Evolutionary conservation across 2,329 filamentous ascomycete genomes (phyloP).

Genomic region (Bretziella fagacearum): DNA sequence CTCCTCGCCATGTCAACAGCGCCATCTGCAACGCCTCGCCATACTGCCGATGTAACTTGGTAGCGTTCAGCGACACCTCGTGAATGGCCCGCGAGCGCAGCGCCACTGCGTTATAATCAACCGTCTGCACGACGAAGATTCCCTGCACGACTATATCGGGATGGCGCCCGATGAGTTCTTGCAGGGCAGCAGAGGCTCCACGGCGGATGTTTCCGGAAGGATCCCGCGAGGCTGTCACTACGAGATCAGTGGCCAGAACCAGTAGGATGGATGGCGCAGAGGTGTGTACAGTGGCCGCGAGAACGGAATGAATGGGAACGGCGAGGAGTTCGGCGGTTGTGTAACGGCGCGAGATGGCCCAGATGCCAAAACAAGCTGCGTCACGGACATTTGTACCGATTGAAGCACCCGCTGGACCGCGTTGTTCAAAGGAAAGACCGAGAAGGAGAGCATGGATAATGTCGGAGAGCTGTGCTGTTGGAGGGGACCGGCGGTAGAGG

Average conservation of each 20-base stretch:
- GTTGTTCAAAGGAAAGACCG: conserved; percentile 76
- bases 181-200: conserved; percentile 80
- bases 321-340: conserved; percentile 57
- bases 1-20: conserved; percentile 70
- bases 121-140: conserved; percentile 69
- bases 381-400: conserved; percentile 83
- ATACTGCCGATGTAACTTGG: conserved; percentile 49
- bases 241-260: conserved; percentile 61
- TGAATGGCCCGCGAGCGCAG: conserved; percentile 67
- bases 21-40: conserved; percentile 53
- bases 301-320: conserved; percentile 34
- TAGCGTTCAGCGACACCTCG: conserved; percentile 54
- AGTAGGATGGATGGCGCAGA: conserved; percentile 43
- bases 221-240: conserved; percentile 70
- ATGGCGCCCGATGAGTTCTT: conserved; percentile 85
- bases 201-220: conserved; percentile 84
- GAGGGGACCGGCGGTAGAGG: conserved; percentile 68
- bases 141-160: conserved; percentile 69
- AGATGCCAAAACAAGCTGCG: conserved; percentile 90
- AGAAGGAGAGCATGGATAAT: conserved; percentile 63
- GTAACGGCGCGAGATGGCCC: conserved; percentile 80
- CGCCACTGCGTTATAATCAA: conserved; percentile 88
- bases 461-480: conserved; percentile 48
- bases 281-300: conserved; percentile 23
- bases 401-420: conserved; percentile 67